A percentile compares a stretch with the other conserved stretches of the same genome.
Conservation (phyloP, 1,284 basidiomycete genomes). For the Pseudozyma pruni region DNA sequence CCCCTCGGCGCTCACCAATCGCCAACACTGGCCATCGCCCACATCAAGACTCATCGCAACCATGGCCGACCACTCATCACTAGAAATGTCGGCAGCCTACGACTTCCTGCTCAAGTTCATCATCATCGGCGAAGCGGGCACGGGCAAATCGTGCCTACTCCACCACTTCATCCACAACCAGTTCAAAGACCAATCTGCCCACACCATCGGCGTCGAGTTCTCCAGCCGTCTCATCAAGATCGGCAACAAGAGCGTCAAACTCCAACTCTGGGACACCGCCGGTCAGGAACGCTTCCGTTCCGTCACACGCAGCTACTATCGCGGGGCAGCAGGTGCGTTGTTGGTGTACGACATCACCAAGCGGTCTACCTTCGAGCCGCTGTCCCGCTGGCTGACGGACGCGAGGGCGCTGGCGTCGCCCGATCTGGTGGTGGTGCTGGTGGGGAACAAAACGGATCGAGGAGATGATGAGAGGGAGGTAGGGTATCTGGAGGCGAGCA, state of each 20-base stretch:
- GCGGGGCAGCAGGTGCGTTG: constrained; percentile 79
- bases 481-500: constrained; percentile 89
- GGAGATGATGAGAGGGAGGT: constrained; percentile 90
- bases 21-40: too few species aligned
- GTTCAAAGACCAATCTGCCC: constrained; percentile 94
- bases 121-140: constrained; percentile 93
- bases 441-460: constrained; percentile 93
- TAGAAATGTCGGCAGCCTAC: constrained; percentile 53
- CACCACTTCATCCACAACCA: constrained; percentile 95
- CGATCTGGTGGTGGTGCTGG: constrained; percentile 87
- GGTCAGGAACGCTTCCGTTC: constrained; percentile 73
- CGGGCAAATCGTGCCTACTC: constrained; percentile 93
- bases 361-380: constrained; percentile 78
- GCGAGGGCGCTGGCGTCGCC: constrained; percentile 86
- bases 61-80: constrained; percentile 48
- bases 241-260: constrained; percentile 90
- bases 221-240: constrained; percentile 87
- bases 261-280: constrained; percentile 71
- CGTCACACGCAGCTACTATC: constrained; percentile 96
- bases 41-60: neutral
- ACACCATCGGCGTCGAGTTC: constrained; percentile 97
- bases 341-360: constrained; percentile 96
- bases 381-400: constrained; percentile 89
- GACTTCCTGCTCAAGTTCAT: constrained; percentile 99
- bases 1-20: too few species aligned